Conservation (phyloP, 2,329 filamentous ascomycete genomes). For the Pezicula neosporulosa region DNA sequence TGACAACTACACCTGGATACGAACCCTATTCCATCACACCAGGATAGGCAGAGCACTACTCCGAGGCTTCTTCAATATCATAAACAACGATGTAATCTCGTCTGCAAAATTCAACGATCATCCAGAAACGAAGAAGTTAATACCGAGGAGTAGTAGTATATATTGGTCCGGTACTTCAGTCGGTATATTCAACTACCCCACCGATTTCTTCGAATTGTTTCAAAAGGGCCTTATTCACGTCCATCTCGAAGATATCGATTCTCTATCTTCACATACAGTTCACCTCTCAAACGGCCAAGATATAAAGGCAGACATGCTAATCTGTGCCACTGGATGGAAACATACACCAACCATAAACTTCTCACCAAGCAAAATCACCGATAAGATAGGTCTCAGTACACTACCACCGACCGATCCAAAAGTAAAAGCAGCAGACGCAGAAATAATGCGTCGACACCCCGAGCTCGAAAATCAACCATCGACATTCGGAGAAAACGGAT, state of each 20-base stretch:
- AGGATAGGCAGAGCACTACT: constrained; percentile 51
- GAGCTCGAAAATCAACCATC: constrained; percentile 47
- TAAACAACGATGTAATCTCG: constrained; percentile 50
- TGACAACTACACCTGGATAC: constrained; percentile 53
- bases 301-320: constrained; percentile 47
- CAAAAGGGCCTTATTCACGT: constrained; percentile 45
- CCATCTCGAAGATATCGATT: constrained; percentile 46
- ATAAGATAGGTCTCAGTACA: constrained; percentile 3
- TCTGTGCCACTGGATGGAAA: constrained; percentile 57
- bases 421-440: constrained; percentile 48
- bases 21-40: constrained; percentile 55
- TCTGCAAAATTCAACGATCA: constrained; percentile 50
- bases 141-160: constrained; percentile 41
- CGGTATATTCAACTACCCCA: constrained; percentile 57
- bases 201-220: constrained; percentile 52
- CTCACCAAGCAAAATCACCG: constrained; percentile 6
- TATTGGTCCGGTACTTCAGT: constrained; percentile 52
- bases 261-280: constrained; percentile 41
- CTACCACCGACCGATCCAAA: constrained; percentile 17
- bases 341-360: constrained; percentile 48
- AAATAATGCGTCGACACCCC: constrained; percentile 50
- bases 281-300: constrained; percentile 44
- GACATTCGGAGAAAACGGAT: constrained; percentile 33
- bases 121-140: constrained; percentile 47
- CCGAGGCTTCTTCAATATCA: constrained; percentile 51